Conservation (phyloP, 768 basidiomycete species). For the Lenzites betulinus region DNA sequence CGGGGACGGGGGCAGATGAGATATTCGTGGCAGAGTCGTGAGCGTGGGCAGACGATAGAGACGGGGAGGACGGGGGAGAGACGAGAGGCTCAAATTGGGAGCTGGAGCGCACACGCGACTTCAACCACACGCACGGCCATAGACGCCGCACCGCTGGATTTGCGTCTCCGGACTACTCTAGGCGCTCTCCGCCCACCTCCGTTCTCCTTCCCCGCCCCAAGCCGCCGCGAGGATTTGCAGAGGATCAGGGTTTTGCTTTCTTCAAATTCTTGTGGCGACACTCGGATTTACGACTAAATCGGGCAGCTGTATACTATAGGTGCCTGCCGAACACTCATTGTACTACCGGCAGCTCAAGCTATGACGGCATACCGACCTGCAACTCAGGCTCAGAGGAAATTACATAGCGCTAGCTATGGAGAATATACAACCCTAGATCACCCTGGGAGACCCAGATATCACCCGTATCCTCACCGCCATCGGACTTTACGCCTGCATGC, state of each 20-base stretch:
- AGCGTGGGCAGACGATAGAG: neutral
- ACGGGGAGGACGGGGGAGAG: neutral
- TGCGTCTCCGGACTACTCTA: neutral
- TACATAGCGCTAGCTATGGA: too few relatives aligned
- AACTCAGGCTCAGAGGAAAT: too few relatives aligned
- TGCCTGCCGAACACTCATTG: too few relatives aligned
- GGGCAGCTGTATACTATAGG: too few relatives aligned
- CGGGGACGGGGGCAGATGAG: constrained; percentile 5
- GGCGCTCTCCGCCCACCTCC: neutral
- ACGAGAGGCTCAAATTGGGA: constrained; percentile 1
- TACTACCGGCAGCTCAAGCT: too few relatives aligned
- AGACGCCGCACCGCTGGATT: neutral
- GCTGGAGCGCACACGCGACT: constrained; percentile 10
- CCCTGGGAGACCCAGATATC: too few relatives aligned
- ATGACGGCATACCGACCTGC: too few relatives aligned
- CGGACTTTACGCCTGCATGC: too few relatives aligned
- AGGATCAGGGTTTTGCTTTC: neutral
- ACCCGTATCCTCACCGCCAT: too few relatives aligned
- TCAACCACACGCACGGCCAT: constrained; percentile 2
- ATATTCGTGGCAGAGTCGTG: constrained; percentile 8
- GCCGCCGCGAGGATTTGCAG: neutral
- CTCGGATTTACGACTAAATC: too few relatives aligned
- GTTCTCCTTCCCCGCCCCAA: neutral
- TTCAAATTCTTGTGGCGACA: neutral
- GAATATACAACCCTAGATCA: too few relatives aligned